Conservation (phyloP, 202 grass and related monocot genomes). For the Dendrocalamus latiflorus region DNA sequence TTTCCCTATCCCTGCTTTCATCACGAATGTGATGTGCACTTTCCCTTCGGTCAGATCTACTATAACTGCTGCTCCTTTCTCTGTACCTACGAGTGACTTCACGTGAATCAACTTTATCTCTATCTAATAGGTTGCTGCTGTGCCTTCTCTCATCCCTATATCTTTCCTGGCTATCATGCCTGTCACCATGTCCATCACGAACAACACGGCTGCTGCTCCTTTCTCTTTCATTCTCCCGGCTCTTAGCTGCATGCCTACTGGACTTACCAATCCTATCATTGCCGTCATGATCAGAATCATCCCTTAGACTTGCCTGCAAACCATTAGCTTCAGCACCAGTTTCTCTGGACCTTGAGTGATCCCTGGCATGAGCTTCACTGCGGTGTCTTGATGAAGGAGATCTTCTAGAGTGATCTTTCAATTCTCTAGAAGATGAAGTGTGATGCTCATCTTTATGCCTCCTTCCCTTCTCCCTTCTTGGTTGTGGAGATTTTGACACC, state of each 20-base stretch:
- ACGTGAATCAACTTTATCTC: slow-evolving; percentile 33
- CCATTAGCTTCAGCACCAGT: slow-evolving; percentile 16
- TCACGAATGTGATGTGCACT: slow-evolving; percentile 17
- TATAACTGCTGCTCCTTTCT: slow-evolving; percentile 65
- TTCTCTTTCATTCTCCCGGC: slow-evolving; percentile 31
- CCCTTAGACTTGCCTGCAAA: slow-evolving; percentile 23
- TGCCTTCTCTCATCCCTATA: slow-evolving; percentile 35
- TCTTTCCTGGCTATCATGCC: slow-evolving; percentile 41
- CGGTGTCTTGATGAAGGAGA: too few relatives aligned
- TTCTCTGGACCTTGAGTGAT: slow-evolving; percentile 38
- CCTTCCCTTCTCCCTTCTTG: too few relatives aligned
- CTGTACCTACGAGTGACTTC: slow-evolving; percentile 48
- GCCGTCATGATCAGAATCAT: slow-evolving; percentile 35
- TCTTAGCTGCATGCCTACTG: slow-evolving; percentile 22
- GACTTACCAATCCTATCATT: slow-evolving; percentile 31
- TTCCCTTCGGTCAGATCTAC: slow-evolving; percentile 44
- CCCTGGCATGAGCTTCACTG: slow-evolving; percentile 15
- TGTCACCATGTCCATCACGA: slow-evolving; percentile 44
- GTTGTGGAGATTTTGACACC: slow-evolving; percentile 15
- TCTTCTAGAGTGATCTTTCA: too few relatives aligned
- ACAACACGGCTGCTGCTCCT: slow-evolving; percentile 36
- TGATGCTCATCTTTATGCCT: too few relatives aligned
- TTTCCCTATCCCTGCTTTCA: slow-evolving; percentile 56
- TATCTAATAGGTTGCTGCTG: slow-evolving; percentile 27
- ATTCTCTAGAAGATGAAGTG: too few relatives aligned